phyloP scores from a whole-genome alignment of 805 yeast species.

The Yarrowia sp. region DNA sequence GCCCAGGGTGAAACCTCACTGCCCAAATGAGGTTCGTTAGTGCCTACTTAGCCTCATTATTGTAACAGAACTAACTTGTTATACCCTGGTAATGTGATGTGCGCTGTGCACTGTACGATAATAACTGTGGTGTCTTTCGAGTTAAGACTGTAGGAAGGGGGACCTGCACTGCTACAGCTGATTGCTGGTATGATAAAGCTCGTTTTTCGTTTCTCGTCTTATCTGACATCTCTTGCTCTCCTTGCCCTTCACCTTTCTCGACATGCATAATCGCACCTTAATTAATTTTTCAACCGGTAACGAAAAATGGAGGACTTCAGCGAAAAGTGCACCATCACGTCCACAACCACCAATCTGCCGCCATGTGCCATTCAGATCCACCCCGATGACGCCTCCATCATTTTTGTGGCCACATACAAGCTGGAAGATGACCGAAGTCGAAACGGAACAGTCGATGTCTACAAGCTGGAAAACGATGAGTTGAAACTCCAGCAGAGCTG shows the following conservation, averaged over 20 bases:
- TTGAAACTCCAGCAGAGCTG: slow-evolving; percentile 29
- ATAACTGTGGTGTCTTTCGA: neutral
- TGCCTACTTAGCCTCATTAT: no score
- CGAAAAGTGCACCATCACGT: slow-evolving; percentile 6
- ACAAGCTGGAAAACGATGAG: slow-evolving; percentile 43
- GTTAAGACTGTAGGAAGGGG: neutral
- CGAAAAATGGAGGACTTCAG: slow-evolving; percentile 20
- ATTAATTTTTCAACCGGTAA: neutral
- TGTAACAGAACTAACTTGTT: no score
- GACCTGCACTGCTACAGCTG: neutral
- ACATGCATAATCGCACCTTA: slow-evolving; percentile 16
- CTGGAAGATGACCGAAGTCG: slow-evolving; percentile 61
- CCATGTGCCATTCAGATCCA: slow-evolving; percentile 77
- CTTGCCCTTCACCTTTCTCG: neutral
- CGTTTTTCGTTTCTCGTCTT: neutral
- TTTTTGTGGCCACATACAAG: slow-evolving; percentile 79
- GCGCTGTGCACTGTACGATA: neutral
- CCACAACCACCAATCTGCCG: slow-evolving; percentile 53
- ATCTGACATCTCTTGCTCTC: neutral
- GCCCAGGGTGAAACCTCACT: neutral
- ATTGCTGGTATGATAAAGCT: no score
- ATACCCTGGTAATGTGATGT: neutral
- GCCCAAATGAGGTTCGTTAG: no score
- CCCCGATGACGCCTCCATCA: slow-evolving; percentile 47
- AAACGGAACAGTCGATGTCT: slow-evolving; percentile 60